Evolutionary conservation across 2,329 filamentous ascomycete species (phyloP), one percentile per base, ranked within the genome.

Genomic region (Zopfia rhizophila): DNA sequence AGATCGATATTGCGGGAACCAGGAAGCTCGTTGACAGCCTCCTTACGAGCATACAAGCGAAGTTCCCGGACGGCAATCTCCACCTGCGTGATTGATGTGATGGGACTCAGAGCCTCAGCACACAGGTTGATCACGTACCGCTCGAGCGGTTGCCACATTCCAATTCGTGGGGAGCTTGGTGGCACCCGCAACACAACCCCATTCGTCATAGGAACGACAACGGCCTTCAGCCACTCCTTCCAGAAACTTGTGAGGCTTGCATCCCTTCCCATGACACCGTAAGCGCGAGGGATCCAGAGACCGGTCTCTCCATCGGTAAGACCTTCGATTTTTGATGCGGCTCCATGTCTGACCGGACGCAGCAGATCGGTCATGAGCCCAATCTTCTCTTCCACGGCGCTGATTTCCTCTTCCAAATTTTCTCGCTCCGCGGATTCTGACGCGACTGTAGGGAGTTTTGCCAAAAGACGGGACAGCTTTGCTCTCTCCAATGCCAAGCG

Each of bases 111-210:
- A 2, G 94, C 94, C 73, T 97, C 93, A 7, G 92, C 92, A 74
- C 94, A 99, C 23, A 99, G 80, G 69, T 97, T 97, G 74, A 97
- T 88, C 23, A 99, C 92, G 70, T 97, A 99, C 66, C 92, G 87
- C 76, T 99, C 94, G 49, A 99, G 76, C 11, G 94, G 94, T 70
- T 97, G 93, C 94, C 94, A 99, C 66, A 91, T 85, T 31, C 94
- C 94, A 55, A 96, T 86, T 62, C 86, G 90, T 10, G 94, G 92
- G 4, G 93, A 97, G 72, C 88, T 96, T 7, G 90, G 80, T 5
- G 94, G 91, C 6, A 99, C 86, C 45, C 92, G 83, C 57, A 94
- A 75, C 21, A 99, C 80, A 11, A 82, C 85, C 14, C 93, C 91
- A 66, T 96, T 91, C 1, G 87, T 91, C 94, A 97, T 99, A 19